These are phyloP conservation scores for Petunia axillaris DNA, from an alignment of 257 asterid genomes.

Conservation along the genomic window DNA sequence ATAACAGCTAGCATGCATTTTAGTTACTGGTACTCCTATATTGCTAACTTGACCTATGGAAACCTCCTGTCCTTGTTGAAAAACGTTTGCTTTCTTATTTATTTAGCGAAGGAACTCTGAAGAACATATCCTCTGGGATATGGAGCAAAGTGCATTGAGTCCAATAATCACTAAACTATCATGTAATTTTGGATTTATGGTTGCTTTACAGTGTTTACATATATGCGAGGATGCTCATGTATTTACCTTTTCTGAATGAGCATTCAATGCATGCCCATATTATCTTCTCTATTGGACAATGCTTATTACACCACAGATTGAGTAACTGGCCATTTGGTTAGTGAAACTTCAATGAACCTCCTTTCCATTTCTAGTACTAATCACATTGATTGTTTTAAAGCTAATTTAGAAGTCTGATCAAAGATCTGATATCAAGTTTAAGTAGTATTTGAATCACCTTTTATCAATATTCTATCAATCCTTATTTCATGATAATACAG, in stretches of 20 bases:
- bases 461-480: background rate
- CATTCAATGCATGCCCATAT: background rate
- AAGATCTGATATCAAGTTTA: constrained; percentile 11
- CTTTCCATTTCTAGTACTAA: background rate
- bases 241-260: background rate
- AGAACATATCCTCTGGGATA: constrained; percentile 8
- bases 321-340: background rate
- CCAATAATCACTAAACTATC: background rate
- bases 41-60: background rate
- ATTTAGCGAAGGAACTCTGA: background rate
- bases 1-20: background rate
- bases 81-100: background rate
- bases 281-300: background rate
- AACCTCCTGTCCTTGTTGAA: background rate
- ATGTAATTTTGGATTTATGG: background rate
- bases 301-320: background rate
- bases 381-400: background rate
- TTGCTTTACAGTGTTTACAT: constrained; percentile 13
- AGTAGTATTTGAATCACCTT: background rate
- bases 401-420: constrained; percentile 11
- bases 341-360: constrained; percentile 10
- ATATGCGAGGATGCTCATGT: background rate
- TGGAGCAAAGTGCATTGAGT: background rate
- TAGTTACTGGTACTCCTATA: background rate
- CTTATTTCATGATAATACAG: background rate